Base-by-base conservation (phyloP, 495 filamentous ascomycete genomes). In the Penicillium manginii region DNA sequence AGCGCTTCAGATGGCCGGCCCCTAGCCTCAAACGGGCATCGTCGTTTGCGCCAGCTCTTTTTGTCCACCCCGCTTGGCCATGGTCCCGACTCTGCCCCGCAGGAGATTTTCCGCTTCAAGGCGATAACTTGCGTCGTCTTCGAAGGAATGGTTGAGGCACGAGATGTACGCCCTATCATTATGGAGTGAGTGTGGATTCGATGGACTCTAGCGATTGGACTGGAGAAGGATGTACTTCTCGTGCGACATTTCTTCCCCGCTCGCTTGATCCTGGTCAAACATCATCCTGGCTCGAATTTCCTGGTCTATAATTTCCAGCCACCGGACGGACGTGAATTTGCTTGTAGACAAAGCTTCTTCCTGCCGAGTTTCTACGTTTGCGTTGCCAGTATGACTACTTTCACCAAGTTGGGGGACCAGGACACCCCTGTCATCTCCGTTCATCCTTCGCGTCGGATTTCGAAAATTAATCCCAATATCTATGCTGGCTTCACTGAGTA, bases 401-500 rank as follows among this genome's bases (percentile, higher is more conserved):
- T 89, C 66, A 90, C 87, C 15, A 84, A 83, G 57, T 82, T 89
- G 59, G 61, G 61, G 4, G 83, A 84, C 23, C 77, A 75, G 50
- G 81, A 84, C 54, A 78, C 73, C 47, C 81, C 88, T 26, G 78
- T 78, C 45, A 86, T 91, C 58, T 79, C 80, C 56, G 76, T 90
- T 31, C 82, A 89, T 64, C 73, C 85, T 2, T 64, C 73, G 12
- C 80, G 85, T 59, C 80, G 79, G 54, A 73, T 91, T 57, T 86
- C 86, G 26, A 86, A 85, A 66, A 90, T 91, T 63, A 84, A 88
- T 67, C 80, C 82, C 15, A 89, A 88, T 62, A 89, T 86, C 63
- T 91, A 91, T 79, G 85, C 86, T 43, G 87, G 88, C 10, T 91
- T 91, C 66, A 88, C 85, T 52, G 88, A 91, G 88, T 90, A 75